Conservation (phyloP, 2,329 filamentous ascomycete species). For the Acarospora socialis region DNA sequence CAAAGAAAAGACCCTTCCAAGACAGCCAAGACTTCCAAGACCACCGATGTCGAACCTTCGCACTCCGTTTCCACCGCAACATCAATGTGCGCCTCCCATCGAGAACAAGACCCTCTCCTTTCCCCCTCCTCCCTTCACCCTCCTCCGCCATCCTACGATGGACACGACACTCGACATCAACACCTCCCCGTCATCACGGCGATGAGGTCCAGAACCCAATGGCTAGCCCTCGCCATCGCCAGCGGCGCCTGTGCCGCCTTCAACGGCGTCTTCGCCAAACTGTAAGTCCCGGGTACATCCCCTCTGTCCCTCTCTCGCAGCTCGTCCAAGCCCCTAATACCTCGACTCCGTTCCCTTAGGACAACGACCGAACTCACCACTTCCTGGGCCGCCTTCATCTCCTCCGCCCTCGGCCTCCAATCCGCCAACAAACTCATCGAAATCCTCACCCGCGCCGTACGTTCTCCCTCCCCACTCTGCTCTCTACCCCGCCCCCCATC, state of each 20-base stretch:
- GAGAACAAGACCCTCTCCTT: too few relatives aligned
- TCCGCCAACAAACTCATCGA: constrained; percentile 32
- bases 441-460: constrained; percentile 33
- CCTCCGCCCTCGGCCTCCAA: constrained; percentile 31
- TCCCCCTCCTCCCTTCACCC: too few relatives aligned
- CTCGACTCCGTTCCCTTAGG: constrained; percentile 21
- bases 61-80: too few relatives aligned
- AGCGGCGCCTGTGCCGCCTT: constrained; percentile 48
- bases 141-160: too few relatives aligned
- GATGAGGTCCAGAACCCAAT: constrained; percentile 18
- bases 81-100: too few relatives aligned
- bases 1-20: too few relatives aligned
- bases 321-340: too few relatives aligned
- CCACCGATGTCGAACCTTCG: too few relatives aligned
- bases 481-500: background rate
- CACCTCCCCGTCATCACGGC: too few relatives aligned
- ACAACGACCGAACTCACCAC: constrained; percentile 48
- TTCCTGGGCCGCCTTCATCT: constrained; percentile 35
- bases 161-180: too few relatives aligned
- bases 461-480: constrained; percentile 14
- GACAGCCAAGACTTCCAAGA: too few relatives aligned
- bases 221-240: constrained; percentile 44
- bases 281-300: constrained; percentile 28
- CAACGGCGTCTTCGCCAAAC: constrained; percentile 53
- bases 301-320: constrained; percentile 1